A percentile compares a stretch with the other conserved stretches of the same genome.
These are phyloP conservation scores for Persicaria tinctoria DNA, from an alignment of 148 eudicot genomes.

Conservation along the genomic window DNA sequence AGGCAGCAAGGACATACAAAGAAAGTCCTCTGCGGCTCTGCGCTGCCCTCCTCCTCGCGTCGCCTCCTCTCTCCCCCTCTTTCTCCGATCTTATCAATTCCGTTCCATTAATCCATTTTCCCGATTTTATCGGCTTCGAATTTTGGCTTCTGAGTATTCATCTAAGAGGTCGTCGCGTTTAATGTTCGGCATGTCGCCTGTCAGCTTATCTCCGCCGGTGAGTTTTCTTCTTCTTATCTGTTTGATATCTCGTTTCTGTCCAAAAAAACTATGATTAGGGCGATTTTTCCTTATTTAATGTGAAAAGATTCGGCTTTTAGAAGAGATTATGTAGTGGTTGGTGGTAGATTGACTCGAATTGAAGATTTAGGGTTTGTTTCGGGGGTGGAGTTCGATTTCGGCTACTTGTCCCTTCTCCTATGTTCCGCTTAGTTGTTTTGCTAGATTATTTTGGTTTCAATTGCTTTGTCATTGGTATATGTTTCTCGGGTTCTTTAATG, in stretches of 20 bases:
- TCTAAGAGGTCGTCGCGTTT: not conserved
- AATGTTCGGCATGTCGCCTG: slow-evolving; percentile 6
- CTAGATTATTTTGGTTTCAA: not conserved
- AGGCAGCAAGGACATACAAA: slow-evolving; percentile 1
- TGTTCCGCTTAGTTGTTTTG: not conserved
- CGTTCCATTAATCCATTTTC: not conserved
- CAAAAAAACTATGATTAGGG: not conserved
- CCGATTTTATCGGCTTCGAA: not conserved
- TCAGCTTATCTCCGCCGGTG: not conserved
- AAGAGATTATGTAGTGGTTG: not conserved
- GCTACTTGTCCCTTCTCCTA: not conserved
- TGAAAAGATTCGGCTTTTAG: not conserved
- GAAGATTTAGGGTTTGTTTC: slow-evolving; percentile 3
- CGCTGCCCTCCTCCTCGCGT: slow-evolving; percentile 1
- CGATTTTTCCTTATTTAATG: not conserved
- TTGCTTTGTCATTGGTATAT: not conserved
- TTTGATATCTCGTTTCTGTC: not conserved
- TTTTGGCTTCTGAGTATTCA: not conserved
- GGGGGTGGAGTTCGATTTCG: not conserved
- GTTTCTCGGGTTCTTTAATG: not conserved
- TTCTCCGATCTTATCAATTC: not conserved
- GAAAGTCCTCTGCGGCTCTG: not conserved
- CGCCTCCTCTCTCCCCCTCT: not conserved
- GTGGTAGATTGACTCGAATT: not conserved
- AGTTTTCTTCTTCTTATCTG: not conserved